Percentiles rank a stretch among this genome's conserved stretches.
phyloP scores from a whole-genome alignment of 805 yeast species.

The Lipomyces orientalis region DNA sequence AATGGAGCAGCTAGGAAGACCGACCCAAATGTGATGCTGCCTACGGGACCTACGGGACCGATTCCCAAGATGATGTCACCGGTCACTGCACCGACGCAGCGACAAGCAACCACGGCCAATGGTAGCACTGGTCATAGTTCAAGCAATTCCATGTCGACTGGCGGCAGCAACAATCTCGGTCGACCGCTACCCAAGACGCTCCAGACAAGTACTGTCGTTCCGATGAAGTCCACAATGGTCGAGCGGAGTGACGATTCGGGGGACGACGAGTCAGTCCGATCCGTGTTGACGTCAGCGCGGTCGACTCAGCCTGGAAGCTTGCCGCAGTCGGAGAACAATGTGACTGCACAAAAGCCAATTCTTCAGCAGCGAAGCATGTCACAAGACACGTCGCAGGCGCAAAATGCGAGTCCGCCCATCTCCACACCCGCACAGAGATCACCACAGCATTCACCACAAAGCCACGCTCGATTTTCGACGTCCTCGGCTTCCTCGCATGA shows the following conservation, averaged over 20 bases:
- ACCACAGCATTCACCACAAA: background rate
- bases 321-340: background rate
- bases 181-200: conserved; percentile 28
- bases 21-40: background rate
- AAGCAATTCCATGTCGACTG: background rate
- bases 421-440: background rate
- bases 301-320: background rate
- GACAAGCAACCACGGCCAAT: background rate
- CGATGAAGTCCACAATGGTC: conserved; percentile 79
- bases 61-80: background rate
- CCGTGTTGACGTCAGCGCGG: background rate
- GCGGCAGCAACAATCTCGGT: background rate
- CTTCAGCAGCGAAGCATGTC: background rate
- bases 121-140: background rate
- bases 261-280: conserved; percentile 45
- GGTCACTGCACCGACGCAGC: background rate
- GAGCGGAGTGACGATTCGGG: conserved; percentile 90
- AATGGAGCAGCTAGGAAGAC: background rate
- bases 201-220: conserved; percentile 60
- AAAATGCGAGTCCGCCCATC: background rate
- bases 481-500: background rate
- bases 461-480: background rate
- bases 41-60: background rate
- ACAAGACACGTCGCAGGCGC: background rate
- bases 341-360: background rate